phyloP scores from a whole-genome alignment of 2,329 filamentous ascomycete genomes.

The Hymenotorrendiella dingleyae region DNA sequence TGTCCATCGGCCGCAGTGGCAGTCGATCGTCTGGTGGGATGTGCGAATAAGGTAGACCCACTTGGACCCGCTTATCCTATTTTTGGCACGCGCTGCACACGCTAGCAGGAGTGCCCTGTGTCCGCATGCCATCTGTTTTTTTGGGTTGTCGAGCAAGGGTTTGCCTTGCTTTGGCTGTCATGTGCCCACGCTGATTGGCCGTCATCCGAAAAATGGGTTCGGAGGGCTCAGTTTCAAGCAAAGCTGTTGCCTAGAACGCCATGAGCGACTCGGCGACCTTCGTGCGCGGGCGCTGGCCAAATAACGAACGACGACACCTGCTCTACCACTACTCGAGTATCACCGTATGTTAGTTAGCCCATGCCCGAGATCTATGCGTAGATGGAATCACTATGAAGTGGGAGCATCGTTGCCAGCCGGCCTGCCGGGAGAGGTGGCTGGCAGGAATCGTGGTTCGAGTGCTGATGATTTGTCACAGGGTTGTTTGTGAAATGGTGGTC shows the following conservation, averaged over 20 bases:
- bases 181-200: neutral
- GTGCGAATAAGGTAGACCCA: slow-evolving; percentile 2
- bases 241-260: slow-evolving; percentile 6
- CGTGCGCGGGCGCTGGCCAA: no score
- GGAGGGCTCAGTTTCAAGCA: slow-evolving; percentile 1
- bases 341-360: neutral
- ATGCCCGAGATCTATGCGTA: neutral
- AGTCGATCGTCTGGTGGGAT: neutral
- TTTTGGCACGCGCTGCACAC: no score
- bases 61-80: no score
- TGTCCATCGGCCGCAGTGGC: neutral
- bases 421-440: neutral
- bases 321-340: neutral
- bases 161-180: no score
- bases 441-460: neutral
- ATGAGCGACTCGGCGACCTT: neutral
- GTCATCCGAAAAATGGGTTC: neutral
- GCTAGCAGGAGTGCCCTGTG: no score
- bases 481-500: no score
- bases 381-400: neutral
- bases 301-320: neutral
- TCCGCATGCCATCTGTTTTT: no score
- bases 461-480: neutral
- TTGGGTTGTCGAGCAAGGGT: no score
- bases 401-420: no score